phyloP scores from a whole-genome alignment of 148 eudicot genomes.

The Arctostaphylos glauca region DNA sequence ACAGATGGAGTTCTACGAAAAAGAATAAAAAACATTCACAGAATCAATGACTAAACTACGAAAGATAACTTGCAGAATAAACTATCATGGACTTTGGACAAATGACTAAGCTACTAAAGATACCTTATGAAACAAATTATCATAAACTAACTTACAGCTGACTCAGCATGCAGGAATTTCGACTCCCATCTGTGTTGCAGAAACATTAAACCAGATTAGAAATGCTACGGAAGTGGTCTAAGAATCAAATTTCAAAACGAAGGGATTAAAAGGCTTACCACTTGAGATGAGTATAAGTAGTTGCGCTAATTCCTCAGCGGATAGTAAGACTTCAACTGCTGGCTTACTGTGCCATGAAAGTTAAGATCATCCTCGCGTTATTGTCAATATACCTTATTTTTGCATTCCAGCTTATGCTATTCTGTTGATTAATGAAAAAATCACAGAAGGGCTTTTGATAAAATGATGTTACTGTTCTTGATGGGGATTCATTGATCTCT shows the following conservation, averaged over 20 bases:
- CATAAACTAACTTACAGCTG: background rate
- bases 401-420: background rate
- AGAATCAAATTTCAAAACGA: background rate
- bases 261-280: conserved; percentile 4
- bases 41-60: background rate
- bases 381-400: background rate
- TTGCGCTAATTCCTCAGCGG: background rate
- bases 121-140: background rate
- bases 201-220: conserved; percentile 4
- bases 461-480: background rate
- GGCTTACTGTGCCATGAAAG: conserved; percentile 1
- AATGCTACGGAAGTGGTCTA: background rate
- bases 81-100: background rate
- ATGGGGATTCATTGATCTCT: conserved; percentile 1
- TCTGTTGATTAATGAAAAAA: background rate
- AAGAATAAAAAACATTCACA: background rate
- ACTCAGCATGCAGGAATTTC: background rate
- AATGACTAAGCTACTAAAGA: background rate
- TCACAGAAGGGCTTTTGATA: background rate
- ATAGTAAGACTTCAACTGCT: background rate
- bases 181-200: background rate
- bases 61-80: background rate
- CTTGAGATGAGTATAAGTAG: background rate
- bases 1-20: background rate
- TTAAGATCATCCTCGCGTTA: background rate